A percentile compares a stretch with the other conserved stretches of the same genome.
These are phyloP conservation scores for Sicyos edulis DNA, from an alignment of 306 rosid species.

Conservation along the genomic window DNA sequence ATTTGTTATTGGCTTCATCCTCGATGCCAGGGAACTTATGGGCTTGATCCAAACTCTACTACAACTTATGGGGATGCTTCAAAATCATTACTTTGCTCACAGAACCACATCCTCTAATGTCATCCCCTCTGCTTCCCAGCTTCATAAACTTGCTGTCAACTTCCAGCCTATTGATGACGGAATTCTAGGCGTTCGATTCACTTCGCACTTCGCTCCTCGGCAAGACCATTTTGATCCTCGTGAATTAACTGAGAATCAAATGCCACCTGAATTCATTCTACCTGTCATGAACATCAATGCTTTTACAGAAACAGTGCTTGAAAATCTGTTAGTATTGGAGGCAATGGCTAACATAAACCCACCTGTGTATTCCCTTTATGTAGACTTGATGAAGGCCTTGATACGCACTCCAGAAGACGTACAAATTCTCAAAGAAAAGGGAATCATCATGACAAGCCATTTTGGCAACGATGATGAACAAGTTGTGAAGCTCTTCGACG, in stretches of 20 bases:
- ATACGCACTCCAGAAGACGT: neutral
- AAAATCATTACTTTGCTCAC: neutral
- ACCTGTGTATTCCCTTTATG: neutral
- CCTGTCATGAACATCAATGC: too few species aligned
- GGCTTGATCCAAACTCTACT: neutral
- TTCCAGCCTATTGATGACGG: neutral
- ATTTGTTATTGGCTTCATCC: neutral
- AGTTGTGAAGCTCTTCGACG: neutral
- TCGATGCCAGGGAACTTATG: neutral
- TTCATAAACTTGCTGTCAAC: neutral
- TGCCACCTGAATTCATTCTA: too few species aligned
- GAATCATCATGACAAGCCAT: neutral
- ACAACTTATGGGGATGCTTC: neutral
- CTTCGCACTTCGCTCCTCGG: too few species aligned
- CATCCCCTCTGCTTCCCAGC: neutral
- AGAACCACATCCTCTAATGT: neutral
- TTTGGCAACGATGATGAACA: neutral
- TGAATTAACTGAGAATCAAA: too few species aligned
- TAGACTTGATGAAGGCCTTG: neutral
- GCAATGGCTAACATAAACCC: neutral
- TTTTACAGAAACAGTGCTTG: neutral
- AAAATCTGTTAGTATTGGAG: neutral
- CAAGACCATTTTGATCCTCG: too few species aligned
- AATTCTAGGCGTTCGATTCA: too few species aligned
- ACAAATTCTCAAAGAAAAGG: too few species aligned